phyloP scores from a whole-genome alignment of 805 yeast species.

The Metschnikowia bowlesiae region DNA sequence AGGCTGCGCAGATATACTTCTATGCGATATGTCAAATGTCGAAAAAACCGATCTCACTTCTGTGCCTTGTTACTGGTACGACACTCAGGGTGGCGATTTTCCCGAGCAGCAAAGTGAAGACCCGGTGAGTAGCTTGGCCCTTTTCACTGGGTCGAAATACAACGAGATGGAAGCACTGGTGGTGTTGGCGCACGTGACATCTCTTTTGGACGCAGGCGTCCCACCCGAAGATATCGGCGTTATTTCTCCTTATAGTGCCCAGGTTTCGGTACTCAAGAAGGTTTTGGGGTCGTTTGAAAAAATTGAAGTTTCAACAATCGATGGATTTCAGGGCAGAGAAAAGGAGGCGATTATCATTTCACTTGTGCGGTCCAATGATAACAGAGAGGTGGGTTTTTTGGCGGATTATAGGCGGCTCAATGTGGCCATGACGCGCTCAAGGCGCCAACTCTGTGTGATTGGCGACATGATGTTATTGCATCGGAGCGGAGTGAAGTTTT shows the following conservation, averaged over 20 bases:
- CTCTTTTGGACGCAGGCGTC: conserved; percentile 52
- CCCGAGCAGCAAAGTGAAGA: conserved; percentile 50
- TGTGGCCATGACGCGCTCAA: conserved; percentile 91
- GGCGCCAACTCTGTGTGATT: conserved; percentile 75
- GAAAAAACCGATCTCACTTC: conserved; percentile 51
- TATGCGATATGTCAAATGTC: conserved; percentile 49
- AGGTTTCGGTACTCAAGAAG: conserved; percentile 58
- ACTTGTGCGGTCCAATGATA: conserved; percentile 75
- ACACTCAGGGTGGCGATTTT: conserved; percentile 87
- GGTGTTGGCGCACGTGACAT: conserved; percentile 52
- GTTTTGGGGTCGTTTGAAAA: conserved; percentile 24
- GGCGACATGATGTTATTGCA: conserved; percentile 79
- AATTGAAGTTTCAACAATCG: conserved; percentile 84
- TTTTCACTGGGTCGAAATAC: conserved; percentile 51
- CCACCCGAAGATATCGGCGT: conserved; percentile 63
- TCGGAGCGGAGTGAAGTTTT: conserved; percentile 40
- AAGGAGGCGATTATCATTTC: conserved; percentile 80
- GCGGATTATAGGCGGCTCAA: conserved; percentile 75
- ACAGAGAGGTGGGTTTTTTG: conserved; percentile 73
- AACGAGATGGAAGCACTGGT: conserved; percentile 74
- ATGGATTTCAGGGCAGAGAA: conserved; percentile 96
- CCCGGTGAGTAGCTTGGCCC: conserved; percentile 10
- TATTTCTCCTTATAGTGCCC: conserved; percentile 89
- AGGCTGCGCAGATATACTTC: conserved; percentile 47
- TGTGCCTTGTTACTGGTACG: conserved; percentile 71